Base-by-base conservation (phyloP, 352 stramenopile genomes). In the Globisporangium echinulatum region DNA sequence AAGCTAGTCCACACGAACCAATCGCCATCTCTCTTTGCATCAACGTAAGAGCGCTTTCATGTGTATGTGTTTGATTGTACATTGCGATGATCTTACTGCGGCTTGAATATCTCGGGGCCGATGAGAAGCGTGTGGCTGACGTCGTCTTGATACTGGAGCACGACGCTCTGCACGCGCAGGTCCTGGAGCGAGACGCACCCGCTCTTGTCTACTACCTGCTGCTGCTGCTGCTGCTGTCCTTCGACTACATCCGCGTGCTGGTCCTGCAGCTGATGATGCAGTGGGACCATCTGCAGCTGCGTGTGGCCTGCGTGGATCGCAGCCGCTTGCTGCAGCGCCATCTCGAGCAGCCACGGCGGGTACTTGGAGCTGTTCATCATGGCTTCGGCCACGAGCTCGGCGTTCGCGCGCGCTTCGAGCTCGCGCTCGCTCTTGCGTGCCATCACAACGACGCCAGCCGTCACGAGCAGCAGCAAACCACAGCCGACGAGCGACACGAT, bases 341-440 rank as follows among this genome's bases (percentile, higher is more conserved):
- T 47, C 4, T 13, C 15, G 40, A 63, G 51, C 42, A 63, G 36
- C 42, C 7, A 52, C 33, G 51, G 51, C 4, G 58, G 58, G 58
- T 54, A 63, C 38, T 63, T 63, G 17, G 4, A 25, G 51, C n/a
- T 49, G 49, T 56, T 25, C 43, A 54, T 51, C 49, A 63, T 52
- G 6, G 37, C 51, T 40, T 63, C 58, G 1, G 44, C 15, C n/a
- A 64, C 37, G 4, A 54, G 5, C 33, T 48, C 51, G 0, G 58
- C 58, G n/a, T 37, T 63, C 14, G 42, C 42, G 4, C 37, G 40
- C 19, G 56, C 37, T 40, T 58, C 40, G 37, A 63, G 43, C 50
- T 33, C 1, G 15, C 36, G 33, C 36, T 58, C 51, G 19, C 42
- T 58, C n/a, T 40, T 17, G 4, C 42, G 48, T 7, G 51, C 37